phyloP scores from a whole-genome alignment of 2,329 filamentous ascomycete species.

The Coleophoma cylindrospora region DNA sequence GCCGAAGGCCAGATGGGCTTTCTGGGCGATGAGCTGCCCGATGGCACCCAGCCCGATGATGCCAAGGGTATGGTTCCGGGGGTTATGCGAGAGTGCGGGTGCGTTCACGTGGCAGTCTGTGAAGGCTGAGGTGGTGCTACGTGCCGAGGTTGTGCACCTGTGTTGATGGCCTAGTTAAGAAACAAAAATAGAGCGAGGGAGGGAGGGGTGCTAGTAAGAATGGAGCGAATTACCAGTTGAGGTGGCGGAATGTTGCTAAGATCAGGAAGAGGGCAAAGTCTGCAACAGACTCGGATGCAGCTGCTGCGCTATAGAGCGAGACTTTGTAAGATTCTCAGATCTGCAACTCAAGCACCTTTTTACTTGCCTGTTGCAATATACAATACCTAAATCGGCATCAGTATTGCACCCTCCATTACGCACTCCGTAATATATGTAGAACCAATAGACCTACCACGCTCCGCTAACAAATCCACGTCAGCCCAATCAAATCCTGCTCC shows the following conservation, averaged over 20 bases:
- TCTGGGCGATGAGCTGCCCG: constrained; percentile 55
- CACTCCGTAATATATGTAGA: not conserved
- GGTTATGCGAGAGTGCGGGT: constrained; percentile 57
- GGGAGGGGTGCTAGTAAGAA: not conserved
- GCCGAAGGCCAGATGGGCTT: constrained; percentile 52
- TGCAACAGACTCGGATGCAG: constrained; percentile 67
- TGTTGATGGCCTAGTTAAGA: not conserved
- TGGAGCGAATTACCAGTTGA: constrained; percentile 44
- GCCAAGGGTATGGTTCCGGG: constrained; percentile 54
- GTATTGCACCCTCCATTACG: not conserved
- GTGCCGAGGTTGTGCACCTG: constrained; percentile 22
- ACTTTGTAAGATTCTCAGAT: constrained; percentile 1
- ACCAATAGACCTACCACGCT: constrained; percentile 34
- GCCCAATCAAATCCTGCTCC: constrained; percentile 62
- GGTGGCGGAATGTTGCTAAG: constrained; percentile 62
- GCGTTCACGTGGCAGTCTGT: constrained; percentile 54
- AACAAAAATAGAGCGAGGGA: constrained; percentile 18
- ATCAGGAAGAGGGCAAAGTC: constrained; percentile 67
- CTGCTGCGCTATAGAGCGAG: constrained; percentile 42
- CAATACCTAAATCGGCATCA: constrained; percentile 34
- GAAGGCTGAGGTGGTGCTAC: constrained; percentile 33
- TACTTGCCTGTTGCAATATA: constrained; percentile 60
- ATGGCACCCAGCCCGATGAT: constrained; percentile 68
- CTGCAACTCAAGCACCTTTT: constrained; percentile 4
- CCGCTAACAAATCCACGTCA: constrained; percentile 53